Evolutionary conservation across 345 rosid genomes (phyloP).

Genomic region (Passiflora organensis): DNA sequence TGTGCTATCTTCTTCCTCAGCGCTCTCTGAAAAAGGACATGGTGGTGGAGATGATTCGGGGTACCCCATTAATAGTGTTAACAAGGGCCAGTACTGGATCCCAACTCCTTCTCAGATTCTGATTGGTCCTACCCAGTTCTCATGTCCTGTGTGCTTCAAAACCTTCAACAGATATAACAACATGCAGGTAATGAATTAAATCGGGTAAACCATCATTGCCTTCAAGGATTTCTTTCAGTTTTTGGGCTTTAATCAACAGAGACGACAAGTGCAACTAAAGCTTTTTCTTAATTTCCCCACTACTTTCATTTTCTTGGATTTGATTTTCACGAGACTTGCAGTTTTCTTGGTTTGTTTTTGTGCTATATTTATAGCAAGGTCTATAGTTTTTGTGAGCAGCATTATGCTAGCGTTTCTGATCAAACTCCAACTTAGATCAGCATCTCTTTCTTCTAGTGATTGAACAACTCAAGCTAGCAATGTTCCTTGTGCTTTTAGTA

Average conservation of each 20-base stretch:
- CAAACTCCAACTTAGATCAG: slow-evolving; percentile 46
- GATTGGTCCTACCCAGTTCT: slow-evolving; percentile 95
- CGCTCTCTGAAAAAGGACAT: slow-evolving; percentile 28
- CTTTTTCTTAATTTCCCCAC: no score
- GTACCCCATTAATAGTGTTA: slow-evolving; percentile 59
- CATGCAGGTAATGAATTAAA: slow-evolving; percentile 70
- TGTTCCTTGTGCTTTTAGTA: slow-evolving; percentile 62
- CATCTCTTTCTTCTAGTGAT: slow-evolving; percentile 39
- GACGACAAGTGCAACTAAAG: no score
- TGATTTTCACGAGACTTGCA: slow-evolving; percentile 8
- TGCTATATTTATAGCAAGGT: not conserved
- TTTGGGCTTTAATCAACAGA: no score
- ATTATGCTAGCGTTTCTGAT: slow-evolving; percentile 28
- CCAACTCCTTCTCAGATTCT: slow-evolving; percentile 98
- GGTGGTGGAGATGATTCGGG: slow-evolving; percentile 46
- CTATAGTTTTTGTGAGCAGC: slow-evolving; percentile 15
- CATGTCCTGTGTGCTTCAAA: slow-evolving; percentile 96
- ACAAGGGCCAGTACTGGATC: slow-evolving; percentile 96
- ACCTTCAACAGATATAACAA: slow-evolving; percentile 95
- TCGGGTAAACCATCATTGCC: no score
- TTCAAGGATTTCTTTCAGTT: not conserved
- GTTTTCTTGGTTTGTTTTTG: not conserved
- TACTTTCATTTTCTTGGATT: no score
- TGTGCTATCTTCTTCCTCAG: slow-evolving; percentile 47
- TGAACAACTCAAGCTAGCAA: slow-evolving; percentile 56